These are phyloP conservation scores for Cladosporium cucumerinum DNA, from an alignment of 2,329 filamentous ascomycete genomes.

Conservation along the genomic window DNA sequence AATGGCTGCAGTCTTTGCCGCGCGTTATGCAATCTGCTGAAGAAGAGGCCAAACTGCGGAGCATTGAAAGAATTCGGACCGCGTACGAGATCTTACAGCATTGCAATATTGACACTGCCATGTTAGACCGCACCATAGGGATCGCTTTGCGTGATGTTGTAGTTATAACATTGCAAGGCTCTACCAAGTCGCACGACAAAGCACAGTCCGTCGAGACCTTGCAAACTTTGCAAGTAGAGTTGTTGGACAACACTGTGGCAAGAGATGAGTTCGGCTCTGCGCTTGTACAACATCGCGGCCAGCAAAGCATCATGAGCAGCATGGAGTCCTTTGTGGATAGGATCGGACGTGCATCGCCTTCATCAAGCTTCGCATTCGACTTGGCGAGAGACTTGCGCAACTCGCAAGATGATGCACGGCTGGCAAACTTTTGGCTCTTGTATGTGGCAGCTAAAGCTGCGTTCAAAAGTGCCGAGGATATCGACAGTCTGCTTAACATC, in stretches of 20 bases:
- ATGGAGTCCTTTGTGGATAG: conserved; percentile 38
- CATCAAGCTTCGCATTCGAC: conserved; percentile 52
- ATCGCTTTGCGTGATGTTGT: conserved; percentile 73
- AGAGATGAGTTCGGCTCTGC: conserved; percentile 25
- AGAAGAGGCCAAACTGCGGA: conserved; percentile 68
- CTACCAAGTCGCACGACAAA: conserved; percentile 17
- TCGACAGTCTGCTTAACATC: conserved; percentile 66
- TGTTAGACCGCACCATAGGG: conserved; percentile 65
- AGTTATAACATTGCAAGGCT: conserved; percentile 43
- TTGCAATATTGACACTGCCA: conserved; percentile 61
- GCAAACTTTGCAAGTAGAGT: conserved; percentile 22
- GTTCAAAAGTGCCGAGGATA: conserved; percentile 49
- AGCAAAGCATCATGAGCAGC: conserved; percentile 25
- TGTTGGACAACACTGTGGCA: conserved; percentile 3
- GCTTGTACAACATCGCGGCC: conserved; percentile 28
- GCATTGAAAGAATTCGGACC: conserved; percentile 72
- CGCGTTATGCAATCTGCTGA: conserved; percentile 81
- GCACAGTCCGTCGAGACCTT: conserved; percentile 19
- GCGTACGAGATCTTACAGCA: conserved; percentile 64
- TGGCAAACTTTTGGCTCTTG: conserved; percentile 77
- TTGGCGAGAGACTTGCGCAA: conserved; percentile 63
- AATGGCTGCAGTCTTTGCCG: conserved; percentile 77
- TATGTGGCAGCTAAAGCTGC: conserved; percentile 66
- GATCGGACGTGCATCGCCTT: conserved; percentile 19
- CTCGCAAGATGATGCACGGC: conserved; percentile 55